Conservation (phyloP, 805 yeast genomes). For the Pichia paraexigua region DNA sequence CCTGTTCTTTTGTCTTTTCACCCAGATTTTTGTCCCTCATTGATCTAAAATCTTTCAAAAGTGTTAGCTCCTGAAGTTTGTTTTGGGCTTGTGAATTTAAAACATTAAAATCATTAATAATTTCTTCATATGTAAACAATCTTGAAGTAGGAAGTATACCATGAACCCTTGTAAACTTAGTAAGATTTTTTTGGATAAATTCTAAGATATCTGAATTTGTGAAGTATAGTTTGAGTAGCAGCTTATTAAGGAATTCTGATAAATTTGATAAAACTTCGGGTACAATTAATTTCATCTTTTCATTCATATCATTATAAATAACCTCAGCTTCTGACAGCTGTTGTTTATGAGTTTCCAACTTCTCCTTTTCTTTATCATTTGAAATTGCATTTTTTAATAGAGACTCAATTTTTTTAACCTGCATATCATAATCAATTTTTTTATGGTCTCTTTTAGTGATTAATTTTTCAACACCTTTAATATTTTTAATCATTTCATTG, state of each 20-base stretch:
- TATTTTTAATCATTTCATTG: constrained; percentile 31
- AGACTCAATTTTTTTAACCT: constrained; percentile 32
- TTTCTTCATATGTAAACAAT: constrained; percentile 23
- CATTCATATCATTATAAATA: constrained; percentile 31
- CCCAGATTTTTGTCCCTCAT: constrained; percentile 31
- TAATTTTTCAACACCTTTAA: constrained; percentile 32
- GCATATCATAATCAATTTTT: constrained; percentile 34
- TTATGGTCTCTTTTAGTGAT: constrained; percentile 38
- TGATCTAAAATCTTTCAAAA: constrained; percentile 31
- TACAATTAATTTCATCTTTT: constrained; percentile 32
- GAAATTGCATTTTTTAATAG: constrained; percentile 19
- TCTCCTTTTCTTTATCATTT: constrained; percentile 32
- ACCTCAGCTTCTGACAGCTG: constrained; percentile 26
- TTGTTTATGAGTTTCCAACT: constrained; percentile 27
- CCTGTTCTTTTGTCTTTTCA: constrained; percentile 22
- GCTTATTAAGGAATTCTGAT: constrained; percentile 41
- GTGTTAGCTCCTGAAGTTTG: constrained; percentile 32
- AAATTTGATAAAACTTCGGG: constrained; percentile 40
- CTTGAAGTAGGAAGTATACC: constrained; percentile 22
- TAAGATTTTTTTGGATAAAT: constrained; percentile 26
- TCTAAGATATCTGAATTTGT: constrained; percentile 31
- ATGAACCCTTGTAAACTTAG: constrained; percentile 23
- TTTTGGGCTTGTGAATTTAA: constrained; percentile 29
- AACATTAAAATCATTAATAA: constrained; percentile 33
- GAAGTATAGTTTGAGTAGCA: constrained; percentile 32